Evolutionary conservation across 768 basidiomycete genomes (phyloP), one percentile per base, ranked within the genome.

Genomic region (Mycena filopes): DNA sequence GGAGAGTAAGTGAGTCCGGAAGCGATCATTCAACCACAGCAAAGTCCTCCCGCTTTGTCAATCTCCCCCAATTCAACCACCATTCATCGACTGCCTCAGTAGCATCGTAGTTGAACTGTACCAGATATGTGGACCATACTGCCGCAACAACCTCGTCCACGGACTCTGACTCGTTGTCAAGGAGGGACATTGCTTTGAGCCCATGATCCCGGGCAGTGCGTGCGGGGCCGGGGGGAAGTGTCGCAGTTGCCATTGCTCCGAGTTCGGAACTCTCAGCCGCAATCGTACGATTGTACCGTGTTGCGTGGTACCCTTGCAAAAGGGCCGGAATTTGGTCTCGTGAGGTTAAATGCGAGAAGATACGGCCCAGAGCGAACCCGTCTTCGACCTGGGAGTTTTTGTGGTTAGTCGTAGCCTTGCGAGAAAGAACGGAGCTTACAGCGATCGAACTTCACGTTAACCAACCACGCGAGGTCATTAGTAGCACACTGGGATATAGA

Each of bases 41-140:
- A n/a, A n/a, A n/a, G n/a, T n/a, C n/a, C n/a, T n/a, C n/a, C n/a
- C n/a, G n/a, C n/a, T n/a, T n/a, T n/a, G n/a, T n/a, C n/a, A n/a
- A n/a, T n/a, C n/a, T n/a, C n/a, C n/a, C n/a, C n/a, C 63, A 66
- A 42, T 43, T 66, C 53, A 63, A 26, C 84, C 83, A 86, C 82
- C 83, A 86, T 63, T 72, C 71, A 36, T 85, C 83, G 1, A 79
- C 84, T 41, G 74, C 83, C 16, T 53, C 75, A 28, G 83, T 82
- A 2, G 83, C 83, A 45, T 86, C 84, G 50, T 85, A 86, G 31
- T 80, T 78, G 70, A 86, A 86, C 70, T 83, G 81, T 1, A 65
- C 60, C 53, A 47, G 55, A 53, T 72, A 85, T 76, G 84, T 83
- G 42, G 70, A 73, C 70, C 66, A 67, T 3, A n/a, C 28, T 4